Conservation (phyloP, 352 stramenopile species). For the Poterioochromonas sp. region DNA sequence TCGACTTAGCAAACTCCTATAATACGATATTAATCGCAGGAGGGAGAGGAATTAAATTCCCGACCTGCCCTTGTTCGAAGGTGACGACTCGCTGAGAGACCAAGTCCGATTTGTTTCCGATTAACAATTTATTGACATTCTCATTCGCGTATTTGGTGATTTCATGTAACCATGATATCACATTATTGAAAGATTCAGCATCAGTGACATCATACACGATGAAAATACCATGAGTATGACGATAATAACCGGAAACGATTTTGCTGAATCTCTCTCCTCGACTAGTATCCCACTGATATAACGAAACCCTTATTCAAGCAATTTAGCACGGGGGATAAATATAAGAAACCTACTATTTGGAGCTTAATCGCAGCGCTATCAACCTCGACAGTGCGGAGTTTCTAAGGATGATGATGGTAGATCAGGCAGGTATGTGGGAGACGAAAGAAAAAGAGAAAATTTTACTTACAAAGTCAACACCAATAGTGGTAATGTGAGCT, state of each 20-base stretch:
- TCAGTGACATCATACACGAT: conserved; percentile 89
- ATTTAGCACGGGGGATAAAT: too few species aligned
- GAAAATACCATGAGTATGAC: conserved; percentile 96
- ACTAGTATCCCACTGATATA: conserved; percentile 86
- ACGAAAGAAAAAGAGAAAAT: too few species aligned
- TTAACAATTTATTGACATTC: conserved; percentile 50
- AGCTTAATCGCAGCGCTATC: conserved; percentile 99
- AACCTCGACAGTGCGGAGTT: conserved; percentile 98
- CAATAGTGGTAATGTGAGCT: too few species aligned
- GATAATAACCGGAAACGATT: conserved; percentile 98
- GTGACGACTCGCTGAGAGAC: neutral
- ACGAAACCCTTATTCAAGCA: too few species aligned
- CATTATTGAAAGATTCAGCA: conserved; percentile 78
- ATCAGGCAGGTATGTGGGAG: too few species aligned
- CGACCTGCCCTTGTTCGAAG: neutral
- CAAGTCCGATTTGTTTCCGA: conserved; percentile 21
- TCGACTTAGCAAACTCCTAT: conserved; percentile 78
- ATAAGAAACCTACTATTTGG: conserved; percentile 89
- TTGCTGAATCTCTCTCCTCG: conserved; percentile 98
- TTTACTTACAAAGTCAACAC: too few species aligned
- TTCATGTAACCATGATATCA: conserved; percentile 77
- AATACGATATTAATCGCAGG: neutral
- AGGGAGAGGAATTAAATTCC: too few species aligned
- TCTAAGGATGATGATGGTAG: too few species aligned
- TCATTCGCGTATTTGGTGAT: neutral